phyloP scores from a whole-genome alignment of 495 filamentous ascomycete genomes.

The Penicillium cosmopolitanum region DNA sequence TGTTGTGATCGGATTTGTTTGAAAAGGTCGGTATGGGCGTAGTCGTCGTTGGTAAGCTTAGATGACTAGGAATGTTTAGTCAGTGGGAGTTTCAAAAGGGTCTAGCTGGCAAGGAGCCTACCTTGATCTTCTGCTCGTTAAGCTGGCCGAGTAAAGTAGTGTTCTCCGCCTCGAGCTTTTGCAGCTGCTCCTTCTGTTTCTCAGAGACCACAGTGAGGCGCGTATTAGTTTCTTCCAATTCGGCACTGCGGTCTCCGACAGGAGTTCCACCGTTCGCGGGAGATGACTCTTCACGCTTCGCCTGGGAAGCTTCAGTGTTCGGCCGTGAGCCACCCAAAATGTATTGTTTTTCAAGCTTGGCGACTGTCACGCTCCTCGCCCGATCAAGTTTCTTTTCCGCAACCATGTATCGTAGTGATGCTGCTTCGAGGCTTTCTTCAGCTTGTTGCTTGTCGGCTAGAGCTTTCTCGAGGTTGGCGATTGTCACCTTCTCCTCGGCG shows the following conservation, averaged over 20 bases:
- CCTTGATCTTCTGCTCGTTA: slow-evolving; percentile 66
- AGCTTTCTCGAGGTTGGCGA: slow-evolving; percentile 74
- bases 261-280: slow-evolving; percentile 60
- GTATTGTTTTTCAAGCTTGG: slow-evolving; percentile 89
- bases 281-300: slow-evolving; percentile 55
- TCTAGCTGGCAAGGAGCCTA: slow-evolving; percentile 26
- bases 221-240: slow-evolving; percentile 69
- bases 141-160: slow-evolving; percentile 77
- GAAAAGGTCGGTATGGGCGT: slow-evolving; percentile 88
- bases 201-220: slow-evolving; percentile 72
- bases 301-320: slow-evolving; percentile 52
- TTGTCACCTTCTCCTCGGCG: slow-evolving; percentile 78
- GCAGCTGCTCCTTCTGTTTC: slow-evolving; percentile 87
- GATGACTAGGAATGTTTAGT: slow-evolving; percentile 46
- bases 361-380: slow-evolving; percentile 81
- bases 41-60: slow-evolving; percentile 87
- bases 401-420: slow-evolving; percentile 87
- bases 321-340: slow-evolving; percentile 64
- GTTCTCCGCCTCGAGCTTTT: slow-evolving; percentile 77
- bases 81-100: slow-evolving; percentile 2
- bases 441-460: slow-evolving; percentile 80
- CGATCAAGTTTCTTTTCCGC: slow-evolving; percentile 94
- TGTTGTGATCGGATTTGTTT: slow-evolving; percentile 87
- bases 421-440: slow-evolving; percentile 79
- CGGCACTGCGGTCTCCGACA: slow-evolving; percentile 52